Evolutionary conservation across 805 yeast species (phyloP), one percentile per base, ranked within the genome.

Genomic region (Pichia cephalocereana): DNA sequence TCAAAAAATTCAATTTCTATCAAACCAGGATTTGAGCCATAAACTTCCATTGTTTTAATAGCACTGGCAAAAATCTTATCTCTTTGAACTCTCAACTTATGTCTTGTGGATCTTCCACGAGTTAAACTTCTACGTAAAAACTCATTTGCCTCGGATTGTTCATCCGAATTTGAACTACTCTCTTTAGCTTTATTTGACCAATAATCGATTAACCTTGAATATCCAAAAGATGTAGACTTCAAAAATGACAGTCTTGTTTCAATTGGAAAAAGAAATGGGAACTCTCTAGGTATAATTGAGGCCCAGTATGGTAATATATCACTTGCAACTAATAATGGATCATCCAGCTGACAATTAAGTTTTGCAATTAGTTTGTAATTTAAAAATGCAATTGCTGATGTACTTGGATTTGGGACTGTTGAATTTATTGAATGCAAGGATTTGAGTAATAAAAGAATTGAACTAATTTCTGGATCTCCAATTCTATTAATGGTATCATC

Each of bases 221-320:
- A 83, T 0, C 98, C 98, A 68, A 86, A 90, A 0, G 97, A 89
- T 0, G 96, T 87, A 8, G 90, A 80, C 55, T 86, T 91, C 47
- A 91, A 65, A 57, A 86, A 88, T 53, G 80, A 76, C 40, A 85
- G 71, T 50, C 97, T 74, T 0, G 93, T 79, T 45, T 83, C 93
- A 41, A 91, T 67, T 0, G 98, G 96, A 59, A 87, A 87, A 41
- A 91, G 59, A 56, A 91, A 91, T 12, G 96, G 87, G 57, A 75
- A 88, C 18, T 77, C 73, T 46, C 82, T 73, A 0, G 95, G 80
- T n/a, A 88, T 67, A 50, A 77, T 75, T 36, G 85, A 75, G 19
- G 83, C 75, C 98, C 98, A 91, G 8, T 76, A 77, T 0, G 98
- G 98, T 39, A 91, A 62, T 2, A 86, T 76, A 0, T 91, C 93